These are phyloP conservation scores for Trichoderma hamatum DNA, from an alignment of 2,329 filamentous ascomycete genomes.

Conservation along the genomic window DNA sequence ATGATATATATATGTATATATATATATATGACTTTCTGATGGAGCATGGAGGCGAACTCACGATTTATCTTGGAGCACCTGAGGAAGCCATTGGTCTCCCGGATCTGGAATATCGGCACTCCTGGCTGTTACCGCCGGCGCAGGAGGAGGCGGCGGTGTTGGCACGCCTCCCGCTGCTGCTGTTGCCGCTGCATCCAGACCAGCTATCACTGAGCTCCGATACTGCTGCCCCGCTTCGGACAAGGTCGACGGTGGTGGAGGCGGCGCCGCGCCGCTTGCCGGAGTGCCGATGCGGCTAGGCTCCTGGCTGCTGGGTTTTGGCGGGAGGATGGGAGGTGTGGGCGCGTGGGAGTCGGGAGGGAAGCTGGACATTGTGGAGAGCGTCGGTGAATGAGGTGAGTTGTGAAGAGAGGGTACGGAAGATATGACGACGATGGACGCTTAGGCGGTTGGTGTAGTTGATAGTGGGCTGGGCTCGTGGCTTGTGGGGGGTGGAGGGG, in stretches of 20 bases:
- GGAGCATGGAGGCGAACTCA: slow-evolving; percentile 50
- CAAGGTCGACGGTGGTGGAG: slow-evolving; percentile 35
- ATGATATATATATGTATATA: too few species aligned
- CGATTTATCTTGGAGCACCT: slow-evolving; percentile 79
- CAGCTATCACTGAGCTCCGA: slow-evolving; percentile 6
- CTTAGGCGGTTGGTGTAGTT: background rate
- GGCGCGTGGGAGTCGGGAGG: slow-evolving; percentile 36
- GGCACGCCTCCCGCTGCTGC: slow-evolving; percentile 7
- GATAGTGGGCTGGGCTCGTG: slow-evolving; percentile 7
- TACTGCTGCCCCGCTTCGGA: slow-evolving; percentile 12
- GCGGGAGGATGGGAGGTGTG: slow-evolving; percentile 68
- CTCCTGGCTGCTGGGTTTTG: slow-evolving; percentile 72
- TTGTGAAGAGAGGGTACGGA: background rate
- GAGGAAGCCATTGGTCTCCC: slow-evolving; percentile 77
- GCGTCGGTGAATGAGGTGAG: background rate
- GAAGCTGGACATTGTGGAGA: slow-evolving; percentile 37
- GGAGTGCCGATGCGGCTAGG: slow-evolving; percentile 69
- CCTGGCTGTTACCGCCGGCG: slow-evolving; percentile 26
- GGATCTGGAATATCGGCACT: slow-evolving; percentile 54
- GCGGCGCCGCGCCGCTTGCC: slow-evolving; percentile 50
- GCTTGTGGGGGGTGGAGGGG: slow-evolving; percentile 5
- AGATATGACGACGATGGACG: background rate
- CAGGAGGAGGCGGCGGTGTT: slow-evolving; percentile 26
- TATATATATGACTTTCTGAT: background rate
- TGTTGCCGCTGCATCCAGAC: background rate